A percentile compares a stretch with the other conserved stretches of the same genome.
Evolutionary conservation across 1,284 basidiomycete species (phyloP).

Genomic region (Malassezia brasiliensis): DNA sequence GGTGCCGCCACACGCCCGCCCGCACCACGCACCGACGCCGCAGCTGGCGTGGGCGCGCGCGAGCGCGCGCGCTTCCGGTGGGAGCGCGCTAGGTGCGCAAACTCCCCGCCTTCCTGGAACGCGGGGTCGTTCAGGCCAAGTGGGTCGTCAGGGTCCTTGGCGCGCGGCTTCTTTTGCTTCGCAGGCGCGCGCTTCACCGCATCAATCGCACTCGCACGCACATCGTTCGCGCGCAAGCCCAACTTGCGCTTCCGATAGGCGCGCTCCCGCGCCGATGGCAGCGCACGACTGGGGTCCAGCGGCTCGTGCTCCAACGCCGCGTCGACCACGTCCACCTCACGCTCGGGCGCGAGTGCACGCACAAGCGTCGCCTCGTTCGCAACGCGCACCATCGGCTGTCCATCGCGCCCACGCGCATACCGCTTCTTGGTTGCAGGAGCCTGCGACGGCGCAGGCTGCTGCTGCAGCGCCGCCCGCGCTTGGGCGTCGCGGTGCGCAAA

Average conservation of each 20-base stretch:
- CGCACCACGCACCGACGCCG: constrained; percentile 3
- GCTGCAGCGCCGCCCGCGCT: constrained; percentile 19
- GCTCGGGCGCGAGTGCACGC: constrained; percentile 16
- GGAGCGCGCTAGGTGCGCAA: constrained; percentile 9
- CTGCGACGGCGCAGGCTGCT: not conserved
- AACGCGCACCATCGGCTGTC: constrained; percentile 27
- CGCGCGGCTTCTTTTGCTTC: constrained; percentile 1
- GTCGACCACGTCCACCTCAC: constrained; percentile 16
- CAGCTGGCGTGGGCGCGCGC: not conserved
- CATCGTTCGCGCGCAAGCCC: constrained; percentile 6
- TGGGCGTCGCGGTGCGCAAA: constrained; percentile 24
- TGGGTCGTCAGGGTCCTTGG: constrained; percentile 28
- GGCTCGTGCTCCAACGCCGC: constrained; percentile 17
- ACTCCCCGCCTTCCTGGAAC: constrained; percentile 36
- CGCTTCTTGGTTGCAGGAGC: constrained; percentile 16
- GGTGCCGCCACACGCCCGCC: constrained; percentile 11
- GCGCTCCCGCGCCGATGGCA: constrained; percentile 26
- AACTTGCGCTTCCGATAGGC: constrained; percentile 31
- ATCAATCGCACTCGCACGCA: constrained; percentile 8
- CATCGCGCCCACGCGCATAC: constrained; percentile 27
- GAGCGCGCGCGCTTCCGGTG: not conserved
- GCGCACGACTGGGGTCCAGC: constrained; percentile 22
- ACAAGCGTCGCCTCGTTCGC: constrained; percentile 20
- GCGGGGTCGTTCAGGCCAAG: constrained; percentile 39
- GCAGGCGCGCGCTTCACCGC: not conserved